phyloP scores from a whole-genome alignment of 2,329 filamentous ascomycete species.

The Penicillium occitanis region DNA sequence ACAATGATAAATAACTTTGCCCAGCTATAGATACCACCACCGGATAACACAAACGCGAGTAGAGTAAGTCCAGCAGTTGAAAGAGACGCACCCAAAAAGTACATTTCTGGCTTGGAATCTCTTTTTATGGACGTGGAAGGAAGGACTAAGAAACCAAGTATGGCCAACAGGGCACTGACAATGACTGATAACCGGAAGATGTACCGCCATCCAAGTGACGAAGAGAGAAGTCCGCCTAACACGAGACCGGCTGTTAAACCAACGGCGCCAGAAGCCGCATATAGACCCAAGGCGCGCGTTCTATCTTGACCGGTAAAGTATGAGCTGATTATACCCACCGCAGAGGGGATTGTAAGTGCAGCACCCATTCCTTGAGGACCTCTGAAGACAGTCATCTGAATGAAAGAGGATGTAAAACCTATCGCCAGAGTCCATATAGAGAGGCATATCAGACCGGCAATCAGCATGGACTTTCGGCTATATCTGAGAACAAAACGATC shows the following conservation, averaged over 20 bases:
- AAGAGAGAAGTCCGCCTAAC: background rate
- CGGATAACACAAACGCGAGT: background rate
- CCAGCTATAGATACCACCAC: background rate
- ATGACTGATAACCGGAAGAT: background rate
- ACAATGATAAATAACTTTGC: background rate
- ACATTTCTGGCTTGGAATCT: background rate
- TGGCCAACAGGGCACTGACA: background rate
- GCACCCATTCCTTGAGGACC: slow-evolving; percentile 50
- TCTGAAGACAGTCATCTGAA: slow-evolving; percentile 39
- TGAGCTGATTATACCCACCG: background rate
- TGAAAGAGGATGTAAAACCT: slow-evolving; percentile 45
- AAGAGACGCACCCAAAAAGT: background rate
- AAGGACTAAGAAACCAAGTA: background rate
- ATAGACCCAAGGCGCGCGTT: background rate
- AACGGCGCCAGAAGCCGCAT: background rate
- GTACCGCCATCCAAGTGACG: background rate
- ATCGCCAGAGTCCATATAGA: slow-evolving; percentile 39
- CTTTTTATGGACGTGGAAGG: background rate
- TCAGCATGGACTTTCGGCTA: background rate
- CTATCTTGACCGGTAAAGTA: background rate
- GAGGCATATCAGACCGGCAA: slow-evolving; percentile 22
- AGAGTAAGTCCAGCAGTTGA: background rate
- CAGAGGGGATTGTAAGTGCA: slow-evolving; percentile 43
- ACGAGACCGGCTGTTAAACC: background rate
- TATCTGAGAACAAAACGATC: background rate